phyloP scores from a whole-genome alignment of 441 rosid species.

The Arabidopsis lyrata region DNA sequence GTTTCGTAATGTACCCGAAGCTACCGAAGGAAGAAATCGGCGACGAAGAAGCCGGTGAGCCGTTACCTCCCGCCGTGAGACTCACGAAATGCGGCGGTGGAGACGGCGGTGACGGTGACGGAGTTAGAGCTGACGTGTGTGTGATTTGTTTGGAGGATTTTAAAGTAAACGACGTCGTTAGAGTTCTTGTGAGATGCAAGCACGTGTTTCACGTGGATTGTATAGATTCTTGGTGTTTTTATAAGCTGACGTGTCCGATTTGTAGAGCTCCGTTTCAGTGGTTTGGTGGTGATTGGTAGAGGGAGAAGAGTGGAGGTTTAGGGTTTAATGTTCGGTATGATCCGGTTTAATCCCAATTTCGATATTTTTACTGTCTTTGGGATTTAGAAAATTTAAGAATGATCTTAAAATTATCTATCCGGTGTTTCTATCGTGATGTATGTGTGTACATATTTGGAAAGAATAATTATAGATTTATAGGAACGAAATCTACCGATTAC shows the following conservation, averaged over 20 bases:
- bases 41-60: conserved; percentile 41
- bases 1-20: conserved; percentile 42
- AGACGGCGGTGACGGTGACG: conserved; percentile 1
- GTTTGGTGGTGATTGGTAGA: conserved; percentile 38
- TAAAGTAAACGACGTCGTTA: conserved; percentile 35
- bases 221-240: conserved; percentile 48
- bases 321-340: conserved; percentile 34
- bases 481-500: neutral
- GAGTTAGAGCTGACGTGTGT: conserved; percentile 26
- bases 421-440: conserved; percentile 14
- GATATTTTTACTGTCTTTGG: conserved; percentile 5
- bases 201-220: conserved; percentile 47
- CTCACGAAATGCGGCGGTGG: conserved; percentile 19
- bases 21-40: conserved; percentile 25
- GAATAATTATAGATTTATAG: neutral
- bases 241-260: conserved; percentile 47
- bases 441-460: conserved; percentile 7
- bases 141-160: conserved; percentile 44
- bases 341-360: conserved; percentile 30
- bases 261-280: conserved; percentile 46
- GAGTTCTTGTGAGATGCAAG: conserved; percentile 39
- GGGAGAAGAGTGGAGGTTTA: neutral
- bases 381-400: neutral
- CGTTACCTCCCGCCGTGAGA: conserved; percentile 39
- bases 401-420: neutral